Evolutionary conservation across 257 asterid species (phyloP), one percentile per base, ranked within the genome.

Genomic region (Ligustrum vulgare): DNA sequence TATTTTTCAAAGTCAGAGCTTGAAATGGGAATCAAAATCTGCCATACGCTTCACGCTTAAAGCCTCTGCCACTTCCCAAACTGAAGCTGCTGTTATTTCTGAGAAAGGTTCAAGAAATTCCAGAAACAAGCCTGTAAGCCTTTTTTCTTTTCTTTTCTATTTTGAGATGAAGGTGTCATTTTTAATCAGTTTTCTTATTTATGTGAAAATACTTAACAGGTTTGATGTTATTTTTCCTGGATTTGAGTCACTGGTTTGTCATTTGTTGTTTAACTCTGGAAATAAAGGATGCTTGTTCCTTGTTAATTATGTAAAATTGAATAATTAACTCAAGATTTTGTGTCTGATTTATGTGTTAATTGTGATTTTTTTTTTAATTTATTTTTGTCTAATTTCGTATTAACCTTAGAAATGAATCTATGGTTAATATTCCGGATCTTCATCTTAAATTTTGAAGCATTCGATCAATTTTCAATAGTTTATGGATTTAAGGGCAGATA

Each of bases 11-110:
- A 85, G 71, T 64, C 77, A 77, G 65, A 78, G 80, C 66, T 41
- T 82, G 34, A 68, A 70, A 18, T 74, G 84, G 83, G 76, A 84
- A 81, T 84, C 87, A 7, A 91, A 80, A 82, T 87, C 87, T 45
- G 78, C 75, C 2, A 0, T 35, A 72, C 83, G 78, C 64, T 72
- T 85, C 45, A 65, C 82, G 47, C 76, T 89, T 15, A 83, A 74
- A 80, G 86, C 92, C 49, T 88, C 96, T 65, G 80, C 86, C 71
- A 71, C 86, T 69, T 43, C 79, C 75, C 87, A 80, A 25, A 64
- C 71, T 54, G 84, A 86, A 70, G 81, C 90, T 74, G 83, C 79
- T 45, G 77, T 82, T 47, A 76, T 76, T 74, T 51, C 80, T 68
- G 73, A 79, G 49, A 80, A 79, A 78, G 64, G 77, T 81, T 78